A percentile compares a stretch with the other conserved stretches of the same genome.
These are phyloP conservation scores for Skeletonema grethae DNA, from an alignment of 108 stramenopile genomes.

Conservation along the genomic window DNA sequence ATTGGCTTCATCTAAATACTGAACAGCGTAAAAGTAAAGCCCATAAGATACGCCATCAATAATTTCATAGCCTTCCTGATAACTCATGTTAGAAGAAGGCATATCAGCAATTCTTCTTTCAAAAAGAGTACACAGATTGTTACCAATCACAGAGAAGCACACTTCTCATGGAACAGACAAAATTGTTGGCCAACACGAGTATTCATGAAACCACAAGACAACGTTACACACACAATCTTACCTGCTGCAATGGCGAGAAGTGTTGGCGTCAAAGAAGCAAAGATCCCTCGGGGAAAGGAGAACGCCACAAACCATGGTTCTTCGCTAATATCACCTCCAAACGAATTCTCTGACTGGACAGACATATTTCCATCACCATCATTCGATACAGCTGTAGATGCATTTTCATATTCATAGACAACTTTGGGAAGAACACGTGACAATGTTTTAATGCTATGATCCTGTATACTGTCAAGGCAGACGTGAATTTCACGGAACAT, in stretches of 20 bases:
- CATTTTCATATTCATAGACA: neutral
- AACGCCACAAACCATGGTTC: slow-evolving; percentile 17
- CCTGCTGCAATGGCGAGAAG: slow-evolving; percentile 9
- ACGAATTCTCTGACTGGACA: slow-evolving; percentile 6
- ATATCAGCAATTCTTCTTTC: neutral
- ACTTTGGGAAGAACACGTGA: neutral
- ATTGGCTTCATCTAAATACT: slow-evolving; percentile 1
- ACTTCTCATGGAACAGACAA: neutral
- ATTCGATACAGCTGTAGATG: neutral
- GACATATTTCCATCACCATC: neutral
- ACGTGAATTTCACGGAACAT: slow-evolving; percentile 9
- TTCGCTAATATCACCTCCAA: slow-evolving; percentile 7
- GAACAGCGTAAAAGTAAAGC: slow-evolving; percentile 7
- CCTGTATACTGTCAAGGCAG: slow-evolving; percentile 4
- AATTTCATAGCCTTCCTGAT: neutral
- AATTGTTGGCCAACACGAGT: neutral
- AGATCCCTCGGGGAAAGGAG: slow-evolving; percentile 9
- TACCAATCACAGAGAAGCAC: slow-evolving; percentile 6
- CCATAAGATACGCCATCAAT: slow-evolving; percentile 15
- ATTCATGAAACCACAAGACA: neutral
- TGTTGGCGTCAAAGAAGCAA: slow-evolving; percentile 3
- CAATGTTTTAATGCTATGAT: slow-evolving; percentile 12
- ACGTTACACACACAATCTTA: neutral
- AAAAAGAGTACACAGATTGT: slow-evolving; percentile 17
- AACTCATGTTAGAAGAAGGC: neutral